Conservation (phyloP, 2,329 filamentous ascomycete species). For the Gliomastix tumulicola region DNA sequence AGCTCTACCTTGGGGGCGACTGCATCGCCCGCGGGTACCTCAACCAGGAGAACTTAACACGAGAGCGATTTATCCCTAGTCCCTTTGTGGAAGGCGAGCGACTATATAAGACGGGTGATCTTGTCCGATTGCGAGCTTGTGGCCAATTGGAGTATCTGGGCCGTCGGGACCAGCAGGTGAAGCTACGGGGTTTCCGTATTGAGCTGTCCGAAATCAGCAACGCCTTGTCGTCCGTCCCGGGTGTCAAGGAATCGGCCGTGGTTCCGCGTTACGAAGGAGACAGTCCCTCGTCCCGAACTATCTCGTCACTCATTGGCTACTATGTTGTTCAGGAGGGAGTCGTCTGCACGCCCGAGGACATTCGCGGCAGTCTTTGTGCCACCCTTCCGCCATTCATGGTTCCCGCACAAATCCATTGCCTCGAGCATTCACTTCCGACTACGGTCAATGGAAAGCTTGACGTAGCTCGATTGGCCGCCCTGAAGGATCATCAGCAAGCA, state of each 20-base stretch:
- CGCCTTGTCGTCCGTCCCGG: too few relatives aligned
- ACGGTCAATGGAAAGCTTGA: not conserved
- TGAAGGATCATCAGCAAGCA: too few relatives aligned
- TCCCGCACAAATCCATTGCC: not conserved
- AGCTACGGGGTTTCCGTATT: slow-evolving; percentile 43
- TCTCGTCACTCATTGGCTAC: not conserved
- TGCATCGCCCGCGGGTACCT: slow-evolving; percentile 51
- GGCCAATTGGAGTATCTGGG: slow-evolving; percentile 1
- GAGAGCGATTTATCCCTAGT: too few relatives aligned
- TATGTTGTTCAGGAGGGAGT: not conserved
- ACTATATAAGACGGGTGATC: too few relatives aligned
- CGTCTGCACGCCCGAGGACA: too few relatives aligned
- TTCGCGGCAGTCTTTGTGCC: too few relatives aligned
- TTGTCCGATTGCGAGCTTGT: too few relatives aligned
- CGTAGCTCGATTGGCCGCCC: not conserved
- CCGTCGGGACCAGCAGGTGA: slow-evolving; percentile 26
- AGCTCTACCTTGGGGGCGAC: slow-evolving; percentile 38
- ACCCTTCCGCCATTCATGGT: not conserved
- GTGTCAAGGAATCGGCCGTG: too few relatives aligned
- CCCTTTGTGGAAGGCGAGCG: too few relatives aligned
- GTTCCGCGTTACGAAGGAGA: not conserved
- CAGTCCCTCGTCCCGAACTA: not conserved
- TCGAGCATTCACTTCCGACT: not conserved
- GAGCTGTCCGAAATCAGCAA: slow-evolving; percentile 30
- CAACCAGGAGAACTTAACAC: slow-evolving; percentile 19